Base-by-base conservation (phyloP, 108 stramenopile genomes). In the Epithemia pelagica region DNA sequence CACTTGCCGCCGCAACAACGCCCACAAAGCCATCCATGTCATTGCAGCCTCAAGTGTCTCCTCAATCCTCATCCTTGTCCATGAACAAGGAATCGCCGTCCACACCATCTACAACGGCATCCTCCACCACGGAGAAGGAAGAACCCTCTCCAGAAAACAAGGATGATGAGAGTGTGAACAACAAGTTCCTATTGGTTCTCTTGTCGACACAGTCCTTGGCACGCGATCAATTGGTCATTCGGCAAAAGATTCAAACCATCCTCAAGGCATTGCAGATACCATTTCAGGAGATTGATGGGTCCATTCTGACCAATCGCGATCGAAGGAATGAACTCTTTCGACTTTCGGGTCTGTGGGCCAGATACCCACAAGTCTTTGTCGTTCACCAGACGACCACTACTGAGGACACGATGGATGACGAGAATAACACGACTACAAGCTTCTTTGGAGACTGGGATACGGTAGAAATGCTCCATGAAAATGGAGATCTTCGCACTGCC, bases 301-400 rank as follows among this genome's bases (percentile, higher is more conserved):
- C 65, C 7, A 74, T 82, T 68, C 71, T 75, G 8, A 30, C 33
- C 64, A 80, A 68, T 64, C 80, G 59, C 32, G 76, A 79, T 18
- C 68, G 62, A 32, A 76, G 90, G n/a, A 75, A 85, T 67, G 64
- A 78, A 59, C 67, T 92, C 28, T 89, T 88, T 62, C 73, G 32
- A 3, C 76, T 87, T 21, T 81, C 79, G 61, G 87, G 87, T 2
- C 57, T 77, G 7, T 62, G 84, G 8, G 87, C 71, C 26, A 76
- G 84, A 52, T 92, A 85, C 74, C 90, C 90, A 2, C 90, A 92
- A 61, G 83, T 92, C 64, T 92, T 89, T 78, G 62, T 87, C 28
- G 58, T 76, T 18, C n/a, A n/a, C n/a, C n/a, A n/a, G n/a, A n/a
- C n/a, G n/a, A n/a, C n/a, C n/a, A n/a, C n/a, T n/a, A n/a, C n/a